Conservation (phyloP, 768 basidiomycete genomes). For the Phylloporus arenicola region DNA sequence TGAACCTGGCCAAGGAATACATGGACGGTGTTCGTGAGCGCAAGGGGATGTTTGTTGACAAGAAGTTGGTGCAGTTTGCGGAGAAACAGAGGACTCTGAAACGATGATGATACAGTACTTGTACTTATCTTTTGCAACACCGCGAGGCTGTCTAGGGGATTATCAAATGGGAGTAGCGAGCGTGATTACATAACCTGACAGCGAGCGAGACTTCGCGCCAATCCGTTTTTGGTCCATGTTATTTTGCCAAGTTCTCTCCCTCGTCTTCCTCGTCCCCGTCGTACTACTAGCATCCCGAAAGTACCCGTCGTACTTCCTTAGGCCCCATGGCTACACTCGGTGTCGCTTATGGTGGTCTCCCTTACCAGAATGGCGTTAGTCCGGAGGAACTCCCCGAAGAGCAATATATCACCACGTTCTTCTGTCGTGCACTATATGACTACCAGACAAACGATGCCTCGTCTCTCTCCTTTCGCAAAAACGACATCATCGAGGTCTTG, state of each 20-base stretch:
- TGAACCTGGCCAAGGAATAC: constrained; percentile 89
- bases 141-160: background rate
- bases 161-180: constrained; percentile 17
- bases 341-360: constrained; percentile 16
- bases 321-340: constrained; percentile 24
- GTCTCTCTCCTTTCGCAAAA: constrained; percentile 79
- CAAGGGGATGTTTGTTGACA: constrained; percentile 94
- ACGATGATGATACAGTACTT: constrained; percentile 31
- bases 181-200: constrained; percentile 24
- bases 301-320: background rate
- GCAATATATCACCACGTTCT: constrained; percentile 62
- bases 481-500: constrained; percentile 91
- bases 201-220: constrained; percentile 3
- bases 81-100: constrained; percentile 94
- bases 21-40: constrained; percentile 87
- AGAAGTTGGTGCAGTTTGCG: constrained; percentile 91
- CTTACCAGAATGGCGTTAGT: constrained; percentile 20
- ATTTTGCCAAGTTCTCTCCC: constrained; percentile 10
- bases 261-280: constrained; percentile 10
- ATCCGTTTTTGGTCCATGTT: constrained; percentile 11
- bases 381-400: constrained; percentile 43
- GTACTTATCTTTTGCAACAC: background rate
- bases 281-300: constrained; percentile 1
- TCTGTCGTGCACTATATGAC: constrained; percentile 90
- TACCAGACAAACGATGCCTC: constrained; percentile 85